phyloP scores from a whole-genome alignment of 306 rosid species.

The Cicer arietinum region DNA sequence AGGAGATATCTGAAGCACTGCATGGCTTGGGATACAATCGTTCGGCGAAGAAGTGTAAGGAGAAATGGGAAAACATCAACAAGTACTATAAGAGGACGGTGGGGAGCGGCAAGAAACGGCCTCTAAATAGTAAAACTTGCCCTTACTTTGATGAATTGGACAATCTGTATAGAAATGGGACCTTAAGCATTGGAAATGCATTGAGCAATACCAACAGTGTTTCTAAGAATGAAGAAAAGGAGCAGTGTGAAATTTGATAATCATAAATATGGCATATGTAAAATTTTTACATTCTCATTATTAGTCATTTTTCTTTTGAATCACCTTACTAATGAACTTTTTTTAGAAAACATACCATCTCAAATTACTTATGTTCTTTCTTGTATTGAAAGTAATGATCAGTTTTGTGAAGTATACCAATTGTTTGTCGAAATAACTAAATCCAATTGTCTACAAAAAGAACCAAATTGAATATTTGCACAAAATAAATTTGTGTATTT shows the following conservation, averaged over 20 bases:
- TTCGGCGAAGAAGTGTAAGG: constrained; percentile 75
- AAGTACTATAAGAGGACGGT: constrained; percentile 69
- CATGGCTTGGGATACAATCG: constrained; percentile 61
- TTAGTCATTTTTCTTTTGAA: constrained; percentile 27
- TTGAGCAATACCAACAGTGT: constrained; percentile 43
- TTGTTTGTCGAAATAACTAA: not conserved
- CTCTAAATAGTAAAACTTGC: constrained; percentile 58
- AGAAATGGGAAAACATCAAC: constrained; percentile 92
- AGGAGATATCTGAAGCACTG: constrained; percentile 76
- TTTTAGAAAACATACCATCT: constrained; percentile 26
- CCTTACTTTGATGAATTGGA: constrained; percentile 73
- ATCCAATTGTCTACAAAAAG: not conserved
- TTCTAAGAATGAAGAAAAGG: constrained; percentile 50
- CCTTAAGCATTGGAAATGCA: constrained; percentile 50
- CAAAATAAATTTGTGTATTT: not conserved
- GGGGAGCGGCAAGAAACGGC: constrained; percentile 62
- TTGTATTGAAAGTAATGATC: constrained; percentile 2
- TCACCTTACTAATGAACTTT: constrained; percentile 6
- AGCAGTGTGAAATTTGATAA: constrained; percentile 28
- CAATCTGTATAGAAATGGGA: constrained; percentile 60
- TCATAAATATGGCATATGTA: constrained; percentile 17
- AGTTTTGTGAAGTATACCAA: constrained; percentile 7
- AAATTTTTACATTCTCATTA: constrained; percentile 27
- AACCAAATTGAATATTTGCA: not conserved
- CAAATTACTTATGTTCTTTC: not conserved